phyloP scores from a whole-genome alignment of 306 rosid genomes.

The Cucurbita argyrosperma region DNA sequence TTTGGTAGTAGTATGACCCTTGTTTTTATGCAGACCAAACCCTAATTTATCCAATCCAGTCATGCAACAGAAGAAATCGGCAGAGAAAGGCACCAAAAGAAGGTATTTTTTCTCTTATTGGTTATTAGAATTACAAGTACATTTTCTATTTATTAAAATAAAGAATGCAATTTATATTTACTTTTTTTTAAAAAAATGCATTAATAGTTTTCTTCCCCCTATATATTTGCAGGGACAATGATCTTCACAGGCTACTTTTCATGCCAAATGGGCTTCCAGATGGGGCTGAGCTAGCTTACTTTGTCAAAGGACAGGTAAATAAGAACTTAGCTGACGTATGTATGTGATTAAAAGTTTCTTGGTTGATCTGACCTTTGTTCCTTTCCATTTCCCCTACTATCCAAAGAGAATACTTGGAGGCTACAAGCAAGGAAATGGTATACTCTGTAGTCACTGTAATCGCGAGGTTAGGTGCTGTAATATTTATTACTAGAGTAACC shows the following conservation, averaged over 20 bases:
- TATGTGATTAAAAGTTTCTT: neutral
- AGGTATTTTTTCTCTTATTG: constrained; percentile 25
- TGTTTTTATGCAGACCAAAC: constrained; percentile 34
- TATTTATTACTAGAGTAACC: neutral
- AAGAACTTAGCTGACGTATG: neutral
- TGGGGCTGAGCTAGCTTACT: constrained; percentile 95
- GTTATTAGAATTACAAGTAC: neutral
- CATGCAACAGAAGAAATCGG: constrained; percentile 34
- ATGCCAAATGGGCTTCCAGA: constrained; percentile 97
- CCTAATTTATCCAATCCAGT: constrained; percentile 23
- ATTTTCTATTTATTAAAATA: neutral
- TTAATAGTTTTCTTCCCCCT: neutral
- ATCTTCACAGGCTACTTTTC: constrained; percentile 79
- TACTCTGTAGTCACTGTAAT: constrained; percentile 71
- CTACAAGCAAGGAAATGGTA: constrained; percentile 90
- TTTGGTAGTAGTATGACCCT: constrained; percentile 4
- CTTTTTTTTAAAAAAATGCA: neutral
- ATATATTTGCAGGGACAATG: constrained; percentile 66
- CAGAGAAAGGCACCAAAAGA: constrained; percentile 70
- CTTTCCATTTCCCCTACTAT: neutral
- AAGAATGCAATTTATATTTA: neutral
- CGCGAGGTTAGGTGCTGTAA: constrained; percentile 46
- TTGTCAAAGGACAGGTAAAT: constrained; percentile 84
- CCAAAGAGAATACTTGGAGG: constrained; percentile 72
- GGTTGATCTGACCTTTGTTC: neutral